A percentile compares a stretch with the other conserved stretches of the same genome.
phyloP scores from a whole-genome alignment of 2,329 filamentous ascomycete genomes.

The Aspergillus aculeatus region DNA sequence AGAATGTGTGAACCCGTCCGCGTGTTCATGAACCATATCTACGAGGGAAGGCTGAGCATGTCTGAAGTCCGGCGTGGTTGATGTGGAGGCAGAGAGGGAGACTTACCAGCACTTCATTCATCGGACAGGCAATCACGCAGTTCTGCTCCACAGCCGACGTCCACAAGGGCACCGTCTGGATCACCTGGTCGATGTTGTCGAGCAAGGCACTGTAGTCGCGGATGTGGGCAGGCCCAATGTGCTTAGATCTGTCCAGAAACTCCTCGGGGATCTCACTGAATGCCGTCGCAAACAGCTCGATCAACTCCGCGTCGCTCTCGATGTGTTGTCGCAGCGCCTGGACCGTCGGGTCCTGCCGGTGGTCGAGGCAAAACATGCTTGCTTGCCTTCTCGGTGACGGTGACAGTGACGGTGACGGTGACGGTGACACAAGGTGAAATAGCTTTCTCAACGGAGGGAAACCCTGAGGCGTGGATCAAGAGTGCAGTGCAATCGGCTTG shows the following conservation, averaged over 20 bases:
- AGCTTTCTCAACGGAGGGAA: too few relatives aligned
- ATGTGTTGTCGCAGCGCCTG: not conserved
- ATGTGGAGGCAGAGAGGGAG: not conserved
- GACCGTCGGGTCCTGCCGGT: not conserved
- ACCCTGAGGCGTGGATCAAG: too few relatives aligned
- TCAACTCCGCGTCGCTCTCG: not conserved
- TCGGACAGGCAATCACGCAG: not conserved
- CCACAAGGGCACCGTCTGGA: not conserved
- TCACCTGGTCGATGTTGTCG: not conserved
- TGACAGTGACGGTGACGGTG: too few relatives aligned
- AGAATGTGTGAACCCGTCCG: not conserved
- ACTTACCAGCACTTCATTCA: not conserved
- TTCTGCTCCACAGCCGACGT: not conserved
- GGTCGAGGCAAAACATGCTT: not conserved
- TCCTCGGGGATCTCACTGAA: not conserved
- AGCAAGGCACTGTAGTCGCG: not conserved
- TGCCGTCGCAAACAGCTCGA: not conserved
- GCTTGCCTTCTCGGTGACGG: too few relatives aligned
- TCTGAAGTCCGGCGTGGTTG: not conserved
- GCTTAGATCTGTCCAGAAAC: not conserved
- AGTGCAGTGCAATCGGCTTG: too few relatives aligned
- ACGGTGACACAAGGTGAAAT: not conserved
- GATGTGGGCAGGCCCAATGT: not conserved
- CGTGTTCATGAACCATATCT: not conserved
- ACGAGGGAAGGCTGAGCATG: not conserved